Evolutionary conservation across 2,329 filamentous ascomycete genomes (phyloP).

Genomic region (Epichloe gansuensis): DNA sequence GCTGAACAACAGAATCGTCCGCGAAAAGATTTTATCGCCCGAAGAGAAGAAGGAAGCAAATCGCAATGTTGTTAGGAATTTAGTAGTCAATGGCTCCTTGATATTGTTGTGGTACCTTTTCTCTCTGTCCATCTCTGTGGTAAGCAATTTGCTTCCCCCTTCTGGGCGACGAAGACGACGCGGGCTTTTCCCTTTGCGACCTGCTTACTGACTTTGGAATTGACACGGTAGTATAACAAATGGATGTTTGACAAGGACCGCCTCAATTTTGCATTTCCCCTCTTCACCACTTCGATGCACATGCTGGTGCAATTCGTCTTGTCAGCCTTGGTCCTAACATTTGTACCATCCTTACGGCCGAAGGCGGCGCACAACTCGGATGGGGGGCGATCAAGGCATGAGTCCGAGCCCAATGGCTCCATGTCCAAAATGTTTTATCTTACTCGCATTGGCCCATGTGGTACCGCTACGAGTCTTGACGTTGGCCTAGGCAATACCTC

Average conservation of each 20-base stretch:
- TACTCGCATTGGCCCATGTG: conserved; percentile 82
- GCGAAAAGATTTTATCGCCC: conserved; percentile 46
- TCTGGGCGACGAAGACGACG: not conserved
- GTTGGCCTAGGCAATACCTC: conserved; percentile 95
- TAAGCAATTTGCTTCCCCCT: conserved; percentile 31
- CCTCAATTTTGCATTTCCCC: conserved; percentile 82
- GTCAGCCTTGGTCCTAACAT: conserved; percentile 62
- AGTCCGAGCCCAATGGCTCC: conserved; percentile 40
- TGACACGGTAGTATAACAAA: conserved; percentile 73
- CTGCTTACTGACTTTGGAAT: conserved; percentile 10
- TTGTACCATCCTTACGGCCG: conserved; percentile 73
- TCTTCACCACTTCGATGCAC: conserved; percentile 90
- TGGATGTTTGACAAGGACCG: conserved; percentile 93
- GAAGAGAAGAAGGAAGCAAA: conserved; percentile 68
- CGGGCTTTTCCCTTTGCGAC: not conserved
- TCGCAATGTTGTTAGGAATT: conserved; percentile 53
- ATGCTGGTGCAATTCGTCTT: conserved; percentile 91
- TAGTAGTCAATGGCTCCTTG: conserved; percentile 64
- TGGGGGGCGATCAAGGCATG: conserved; percentile 35
- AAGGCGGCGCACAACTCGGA: conserved; percentile 35
- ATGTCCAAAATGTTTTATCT: conserved; percentile 90
- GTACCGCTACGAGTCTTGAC: conserved; percentile 82
- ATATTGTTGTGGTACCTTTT: conserved; percentile 85
- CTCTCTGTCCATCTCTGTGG: conserved; percentile 82
- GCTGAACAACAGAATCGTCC: conserved; percentile 56